Base-by-base conservation (phyloP, 331 rosid species). In the Quercus phellos region DNA sequence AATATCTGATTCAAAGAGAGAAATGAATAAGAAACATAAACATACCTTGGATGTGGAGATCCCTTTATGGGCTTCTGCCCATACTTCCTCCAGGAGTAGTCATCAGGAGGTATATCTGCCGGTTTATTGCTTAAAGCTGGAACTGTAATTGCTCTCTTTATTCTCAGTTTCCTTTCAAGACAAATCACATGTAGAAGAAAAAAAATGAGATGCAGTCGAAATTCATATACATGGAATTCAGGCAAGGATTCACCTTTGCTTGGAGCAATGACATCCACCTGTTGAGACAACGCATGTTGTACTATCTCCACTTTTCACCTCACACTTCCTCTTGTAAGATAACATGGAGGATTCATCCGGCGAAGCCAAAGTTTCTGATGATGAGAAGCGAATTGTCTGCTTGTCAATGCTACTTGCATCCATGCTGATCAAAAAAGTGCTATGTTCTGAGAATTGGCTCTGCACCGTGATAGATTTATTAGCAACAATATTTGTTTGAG, bases 61-160 rank as follows among this genome's bases (percentile, higher is more conserved):
- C 83, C 83, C 58, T 66, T 79, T n/a, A 70, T 78, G 61, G 77
- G 77, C 54, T 78, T 72, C 56, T 78, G 82, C 18, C 82, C 82
- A 26, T 78, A 79, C 72, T 79, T 79, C 78, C 78, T 79, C 83
- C 83, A 79, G 22, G 78, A 35, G 77, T 73, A 79, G 26, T 74
- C 83, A 38, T 79, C 83, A 24, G 70, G 54, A 64, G 83, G 83
- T 29, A 80, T 74, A 50, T 74, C 84, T 21, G 84, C 71, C 46
- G 46, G 73, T 53, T 68, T 74, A 69, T 68, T 80, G 34, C 76
- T 74, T 5, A 74, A 34, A 43, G 72, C 72, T 24, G 75, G 84
- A 68, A 80, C 76, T 55, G 72, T 51, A 22, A 80, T 74, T 68
- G 42, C 56, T 74, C 76, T 74, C 76, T 43, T 74, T 32, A 55